Percentiles rank a stretch among this genome's conserved stretches.
phyloP scores from a whole-genome alignment of 805 yeast species.

The Tetrapisispora taiwanensis region DNA sequence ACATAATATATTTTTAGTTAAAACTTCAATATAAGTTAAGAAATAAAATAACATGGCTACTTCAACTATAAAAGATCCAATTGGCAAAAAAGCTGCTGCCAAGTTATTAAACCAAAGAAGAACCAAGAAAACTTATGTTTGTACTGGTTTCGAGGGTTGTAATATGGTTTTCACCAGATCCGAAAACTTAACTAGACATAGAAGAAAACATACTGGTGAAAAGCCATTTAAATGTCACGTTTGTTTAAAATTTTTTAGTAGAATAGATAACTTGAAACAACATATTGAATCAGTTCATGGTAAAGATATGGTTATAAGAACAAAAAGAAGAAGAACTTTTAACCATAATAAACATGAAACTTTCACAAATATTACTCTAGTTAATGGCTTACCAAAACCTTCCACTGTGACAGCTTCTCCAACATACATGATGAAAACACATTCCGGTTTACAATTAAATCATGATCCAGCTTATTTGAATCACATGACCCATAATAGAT shows the following conservation, averaged over 20 bases:
- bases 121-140: constrained; percentile 33
- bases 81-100: not conserved
- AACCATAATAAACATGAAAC: not conserved
- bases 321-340: not conserved
- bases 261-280: constrained; percentile 82
- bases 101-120: not conserved
- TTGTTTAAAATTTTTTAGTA: constrained; percentile 66
- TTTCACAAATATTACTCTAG: constrained; percentile 1
- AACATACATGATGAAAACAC: not conserved
- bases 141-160: constrained; percentile 81
- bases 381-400: not conserved
- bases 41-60: not conserved
- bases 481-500: not conserved
- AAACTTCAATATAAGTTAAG: too few species aligned
- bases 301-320: constrained; percentile 1
- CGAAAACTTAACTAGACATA: constrained; percentile 86
- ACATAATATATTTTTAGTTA: too few species aligned
- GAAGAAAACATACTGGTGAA: constrained; percentile 89
- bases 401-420: not conserved
- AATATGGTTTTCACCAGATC: constrained; percentile 81
- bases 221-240: constrained; percentile 82
- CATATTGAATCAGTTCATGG: constrained; percentile 82
- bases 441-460: not conserved
- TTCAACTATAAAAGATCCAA: not conserved
- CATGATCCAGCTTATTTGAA: not conserved